A percentile compares a stretch with the other conserved stretches of the same genome.
Evolutionary conservation across 1,139 yeast genomes (phyloP).

Genomic region (Candida pseudoviswanathii): DNA sequence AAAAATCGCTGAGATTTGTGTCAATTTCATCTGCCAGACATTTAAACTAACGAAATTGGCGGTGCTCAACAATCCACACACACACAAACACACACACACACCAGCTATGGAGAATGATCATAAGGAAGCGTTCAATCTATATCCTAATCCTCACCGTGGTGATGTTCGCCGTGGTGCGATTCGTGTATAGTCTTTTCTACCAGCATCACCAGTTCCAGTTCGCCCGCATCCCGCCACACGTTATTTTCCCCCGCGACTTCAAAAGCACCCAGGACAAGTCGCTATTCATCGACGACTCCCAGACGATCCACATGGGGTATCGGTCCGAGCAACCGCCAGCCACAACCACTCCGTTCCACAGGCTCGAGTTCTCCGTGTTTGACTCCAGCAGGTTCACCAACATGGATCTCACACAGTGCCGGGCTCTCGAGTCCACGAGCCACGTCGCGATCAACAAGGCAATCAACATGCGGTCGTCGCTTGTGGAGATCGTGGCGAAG

Average conservation of each 20-base stretch:
- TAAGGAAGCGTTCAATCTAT: not conserved
- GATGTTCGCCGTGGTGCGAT: not conserved
- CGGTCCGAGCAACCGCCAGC: not conserved
- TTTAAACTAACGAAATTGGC: too few relatives aligned
- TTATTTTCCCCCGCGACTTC: not conserved
- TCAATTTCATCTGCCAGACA: too few relatives aligned
- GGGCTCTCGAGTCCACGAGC: conserved; percentile 14
- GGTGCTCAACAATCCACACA: not conserved
- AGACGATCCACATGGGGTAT: not conserved
- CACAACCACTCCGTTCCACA: not conserved
- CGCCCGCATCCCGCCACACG: not conserved
- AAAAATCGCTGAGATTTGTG: not conserved
- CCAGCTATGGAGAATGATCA: not conserved
- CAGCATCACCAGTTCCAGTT: not conserved
- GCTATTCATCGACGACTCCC: not conserved
- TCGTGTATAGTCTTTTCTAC: not conserved
- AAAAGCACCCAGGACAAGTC: not conserved
- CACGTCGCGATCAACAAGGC: conserved; percentile 23
- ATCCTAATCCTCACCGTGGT: not conserved
- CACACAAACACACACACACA: not conserved
- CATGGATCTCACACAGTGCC: conserved; percentile 22
- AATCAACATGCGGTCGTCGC: conserved; percentile 22
- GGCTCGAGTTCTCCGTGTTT: conserved; percentile 18
- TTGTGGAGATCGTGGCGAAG: conserved; percentile 20
- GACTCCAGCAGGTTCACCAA: conserved; percentile 20